A percentile compares a stretch with the other conserved stretches of the same genome.
Conservation (phyloP, 345 rosid genomes). For the Conringia planisiliqua region DNA sequence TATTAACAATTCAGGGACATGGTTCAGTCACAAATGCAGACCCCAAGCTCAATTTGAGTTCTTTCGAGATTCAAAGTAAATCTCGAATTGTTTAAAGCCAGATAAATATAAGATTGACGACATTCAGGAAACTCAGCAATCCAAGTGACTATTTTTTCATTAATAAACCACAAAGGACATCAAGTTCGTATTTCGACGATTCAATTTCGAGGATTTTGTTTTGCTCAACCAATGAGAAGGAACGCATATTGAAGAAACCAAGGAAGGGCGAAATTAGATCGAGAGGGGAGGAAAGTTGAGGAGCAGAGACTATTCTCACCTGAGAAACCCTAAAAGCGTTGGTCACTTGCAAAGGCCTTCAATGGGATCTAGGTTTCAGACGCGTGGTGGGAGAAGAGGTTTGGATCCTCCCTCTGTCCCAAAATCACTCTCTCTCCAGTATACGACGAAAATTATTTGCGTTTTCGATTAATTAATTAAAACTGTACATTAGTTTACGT, state of each 20-base stretch:
- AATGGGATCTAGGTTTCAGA: slow-evolving; percentile 17
- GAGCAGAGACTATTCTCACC: slow-evolving; percentile 9
- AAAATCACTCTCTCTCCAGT: neutral
- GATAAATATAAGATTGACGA: neutral
- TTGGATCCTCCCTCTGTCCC: slow-evolving; percentile 13
- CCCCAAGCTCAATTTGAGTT: neutral
- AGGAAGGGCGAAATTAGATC: neutral
- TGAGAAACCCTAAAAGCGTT: slow-evolving; percentile 9
- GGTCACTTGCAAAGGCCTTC: neutral
- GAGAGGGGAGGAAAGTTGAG: neutral
- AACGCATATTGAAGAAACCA: neutral
- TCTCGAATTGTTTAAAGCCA: neutral
- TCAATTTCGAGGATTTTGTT: neutral
- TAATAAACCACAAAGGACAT: neutral
- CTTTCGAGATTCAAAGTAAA: neutral
- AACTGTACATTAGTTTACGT: too few relatives aligned
- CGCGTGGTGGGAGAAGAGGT: neutral
- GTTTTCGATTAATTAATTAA: neutral
- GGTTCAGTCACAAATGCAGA: neutral
- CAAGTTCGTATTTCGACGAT: neutral
- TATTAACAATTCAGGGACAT: neutral
- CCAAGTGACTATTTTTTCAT: neutral
- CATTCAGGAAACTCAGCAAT: neutral
- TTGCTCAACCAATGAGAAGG: neutral
- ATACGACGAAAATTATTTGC: neutral